A percentile compares a stretch with the other conserved stretches of the same genome.
phyloP scores from a whole-genome alignment of 176 grass and related monocot species.

The Raddia guianensis region DNA sequence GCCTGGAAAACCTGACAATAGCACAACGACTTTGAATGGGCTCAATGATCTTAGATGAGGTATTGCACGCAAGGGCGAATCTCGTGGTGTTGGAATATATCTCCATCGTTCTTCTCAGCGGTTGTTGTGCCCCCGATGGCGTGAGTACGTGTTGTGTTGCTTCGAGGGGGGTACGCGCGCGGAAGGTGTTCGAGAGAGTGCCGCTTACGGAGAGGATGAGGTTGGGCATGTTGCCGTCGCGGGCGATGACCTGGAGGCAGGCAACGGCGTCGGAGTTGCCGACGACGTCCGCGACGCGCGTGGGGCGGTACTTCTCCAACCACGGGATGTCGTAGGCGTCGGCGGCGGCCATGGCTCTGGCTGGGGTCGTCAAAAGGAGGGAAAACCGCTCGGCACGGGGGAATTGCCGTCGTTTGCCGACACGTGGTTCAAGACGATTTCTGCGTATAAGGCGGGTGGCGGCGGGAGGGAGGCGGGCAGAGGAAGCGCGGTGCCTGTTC shows the following conservation, averaged over 20 bases:
- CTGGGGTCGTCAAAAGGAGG: not conserved
- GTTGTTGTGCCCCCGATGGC: constrained; percentile 94
- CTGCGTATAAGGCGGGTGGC: no score
- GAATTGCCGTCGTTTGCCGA: not conserved
- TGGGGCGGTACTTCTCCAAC: constrained; percentile 97
- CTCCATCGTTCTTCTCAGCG: constrained; percentile 95
- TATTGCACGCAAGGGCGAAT: constrained; percentile 95
- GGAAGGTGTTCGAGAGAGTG: constrained; percentile 39
- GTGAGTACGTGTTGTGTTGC: constrained; percentile 27
- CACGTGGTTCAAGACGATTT: no score
- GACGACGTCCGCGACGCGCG: constrained; percentile 75
- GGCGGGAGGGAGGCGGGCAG: no score
- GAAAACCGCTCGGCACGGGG: constrained; percentile 1
- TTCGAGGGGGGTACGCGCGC: not conserved
- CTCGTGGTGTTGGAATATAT: constrained; percentile 96
- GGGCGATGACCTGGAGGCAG: constrained; percentile 85
- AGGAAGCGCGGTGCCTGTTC: no score
- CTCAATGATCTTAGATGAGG: constrained; percentile 98
- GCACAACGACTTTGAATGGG: constrained; percentile 98
- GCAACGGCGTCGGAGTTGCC: constrained; percentile 87
- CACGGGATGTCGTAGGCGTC: constrained; percentile 76
- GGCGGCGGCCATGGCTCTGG: constrained; percentile 51
- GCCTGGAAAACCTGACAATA: constrained; percentile 89
- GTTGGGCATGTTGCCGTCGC: constrained; percentile 96
- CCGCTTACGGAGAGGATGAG: constrained; percentile 88